These are phyloP conservation scores for Sarocladium kiliense DNA, from an alignment of 2,329 filamentous ascomycete genomes.

Conservation along the genomic window DNA sequence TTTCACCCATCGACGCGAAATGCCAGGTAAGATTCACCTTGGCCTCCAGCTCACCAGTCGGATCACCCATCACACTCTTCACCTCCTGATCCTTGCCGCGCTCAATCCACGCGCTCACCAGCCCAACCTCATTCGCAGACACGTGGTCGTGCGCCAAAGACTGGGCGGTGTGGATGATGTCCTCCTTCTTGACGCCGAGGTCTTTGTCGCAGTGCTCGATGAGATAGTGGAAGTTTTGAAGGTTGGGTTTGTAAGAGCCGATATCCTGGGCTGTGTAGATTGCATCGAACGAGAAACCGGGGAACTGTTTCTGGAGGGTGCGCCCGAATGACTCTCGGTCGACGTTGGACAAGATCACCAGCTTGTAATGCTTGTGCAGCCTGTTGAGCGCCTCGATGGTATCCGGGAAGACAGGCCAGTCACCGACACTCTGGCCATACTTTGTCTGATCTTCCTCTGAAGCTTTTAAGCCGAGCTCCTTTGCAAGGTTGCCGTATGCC, in stretches of 20 bases:
- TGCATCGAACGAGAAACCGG: conserved; percentile 50
- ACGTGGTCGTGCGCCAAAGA: conserved; percentile 63
- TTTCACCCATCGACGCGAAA: conserved; percentile 51
- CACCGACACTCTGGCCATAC: conserved; percentile 40
- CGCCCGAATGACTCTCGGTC: conserved; percentile 32
- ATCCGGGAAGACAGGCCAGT: conserved; percentile 54
- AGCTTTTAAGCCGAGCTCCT: conserved; percentile 14
- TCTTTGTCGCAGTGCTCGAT: conserved; percentile 45
- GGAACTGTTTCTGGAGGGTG: conserved; percentile 31
- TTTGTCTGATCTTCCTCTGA: conserved; percentile 8
- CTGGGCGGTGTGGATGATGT: conserved; percentile 64
- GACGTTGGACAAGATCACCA: conserved; percentile 58
- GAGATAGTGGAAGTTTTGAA: conserved; percentile 62
- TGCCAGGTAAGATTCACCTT: conserved; percentile 37
- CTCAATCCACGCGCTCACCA: conserved; percentile 62
- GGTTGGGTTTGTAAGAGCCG: conserved; percentile 65
- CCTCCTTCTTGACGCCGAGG: conserved; percentile 44
- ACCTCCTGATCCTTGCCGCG: conserved; percentile 35
- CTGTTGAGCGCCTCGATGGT: conserved; percentile 46
- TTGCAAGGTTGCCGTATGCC: conserved; percentile 32
- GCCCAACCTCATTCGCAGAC: conserved; percentile 54
- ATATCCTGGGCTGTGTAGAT: conserved; percentile 68
- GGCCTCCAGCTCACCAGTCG: conserved; percentile 29
- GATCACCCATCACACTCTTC: conserved; percentile 17
- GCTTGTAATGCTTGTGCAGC: conserved; percentile 47